Evolutionary conservation across 176 grass and related monocot species (phyloP).

Genomic region (Eremochloa ophiuroides): DNA sequence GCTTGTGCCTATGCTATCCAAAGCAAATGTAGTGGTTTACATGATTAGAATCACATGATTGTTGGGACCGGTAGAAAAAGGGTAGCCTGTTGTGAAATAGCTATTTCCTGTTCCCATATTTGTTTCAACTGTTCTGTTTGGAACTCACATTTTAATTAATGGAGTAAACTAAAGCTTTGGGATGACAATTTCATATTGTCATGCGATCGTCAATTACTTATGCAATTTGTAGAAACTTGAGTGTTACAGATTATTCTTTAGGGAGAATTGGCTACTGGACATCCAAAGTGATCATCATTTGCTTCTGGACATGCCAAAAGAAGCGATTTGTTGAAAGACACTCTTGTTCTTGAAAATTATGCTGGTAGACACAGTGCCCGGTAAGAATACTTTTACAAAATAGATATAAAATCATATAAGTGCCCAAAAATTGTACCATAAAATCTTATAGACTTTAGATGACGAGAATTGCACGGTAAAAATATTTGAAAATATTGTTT

Average conservation of each 20-base stretch:
- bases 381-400: too few relatives aligned
- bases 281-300: too few relatives aligned
- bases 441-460: too few relatives aligned
- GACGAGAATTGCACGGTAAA: too few relatives aligned
- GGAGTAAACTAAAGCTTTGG: background rate
- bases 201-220: background rate
- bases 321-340: too few relatives aligned
- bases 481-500: too few relatives aligned
- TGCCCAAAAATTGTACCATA: too few relatives aligned
- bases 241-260: background rate
- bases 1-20: background rate
- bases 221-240: background rate
- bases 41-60: background rate
- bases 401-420: too few relatives aligned
- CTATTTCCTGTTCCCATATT: background rate
- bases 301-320: too few relatives aligned
- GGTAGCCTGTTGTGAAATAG: background rate
- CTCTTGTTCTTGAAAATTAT: too few relatives aligned
- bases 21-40: slow-evolving; percentile 6
- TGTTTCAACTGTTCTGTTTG: background rate
- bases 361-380: too few relatives aligned
- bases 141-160: background rate
- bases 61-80: background rate
- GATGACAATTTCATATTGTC: background rate
- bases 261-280: too few relatives aligned